A percentile compares a stretch with the other conserved stretches of the same genome.
Evolutionary conservation across 2,329 filamentous ascomycete species (phyloP).

Genomic region (Dactylellina parvicollis): DNA sequence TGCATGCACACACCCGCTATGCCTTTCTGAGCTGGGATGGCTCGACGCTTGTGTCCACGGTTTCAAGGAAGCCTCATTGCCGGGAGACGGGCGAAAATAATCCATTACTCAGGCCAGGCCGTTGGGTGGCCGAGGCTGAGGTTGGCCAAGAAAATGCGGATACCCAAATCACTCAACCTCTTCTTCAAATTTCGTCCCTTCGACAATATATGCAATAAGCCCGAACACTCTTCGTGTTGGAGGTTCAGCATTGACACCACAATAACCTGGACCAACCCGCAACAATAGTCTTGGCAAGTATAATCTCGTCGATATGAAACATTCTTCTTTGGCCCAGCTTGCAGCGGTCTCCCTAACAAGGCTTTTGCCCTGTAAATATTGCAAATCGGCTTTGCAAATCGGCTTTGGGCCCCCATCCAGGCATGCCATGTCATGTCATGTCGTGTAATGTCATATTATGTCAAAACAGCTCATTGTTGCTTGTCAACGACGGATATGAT

Average conservation of each 20-base stretch:
- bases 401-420: too few relatives aligned
- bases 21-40: constrained; percentile 16
- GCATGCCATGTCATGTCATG: too few relatives aligned
- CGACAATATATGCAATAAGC: background rate
- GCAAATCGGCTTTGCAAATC: too few relatives aligned
- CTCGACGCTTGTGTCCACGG: constrained; percentile 42
- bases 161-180: constrained; percentile 24
- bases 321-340: background rate
- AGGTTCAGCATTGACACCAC: constrained; percentile 17
- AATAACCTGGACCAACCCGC: background rate
- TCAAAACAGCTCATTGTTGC: too few relatives aligned
- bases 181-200: background rate
- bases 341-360: background rate
- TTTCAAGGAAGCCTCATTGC: constrained; percentile 41
- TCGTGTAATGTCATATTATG: too few relatives aligned
- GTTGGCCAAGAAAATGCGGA: constrained; percentile 18
- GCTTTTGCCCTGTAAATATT: too few relatives aligned
- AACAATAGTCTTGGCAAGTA: background rate
- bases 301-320: background rate
- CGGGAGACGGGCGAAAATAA: constrained; percentile 13
- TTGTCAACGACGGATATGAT: too few relatives aligned
- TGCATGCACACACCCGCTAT: constrained; percentile 22
- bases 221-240: constrained; percentile 4
- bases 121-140: constrained; percentile 7
- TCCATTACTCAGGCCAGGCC: constrained; percentile 12